Evolutionary conservation across 495 filamentous ascomycete species (phyloP), one percentile per base, ranked within the genome.

Genomic region (Daldinia vernicosa): DNA sequence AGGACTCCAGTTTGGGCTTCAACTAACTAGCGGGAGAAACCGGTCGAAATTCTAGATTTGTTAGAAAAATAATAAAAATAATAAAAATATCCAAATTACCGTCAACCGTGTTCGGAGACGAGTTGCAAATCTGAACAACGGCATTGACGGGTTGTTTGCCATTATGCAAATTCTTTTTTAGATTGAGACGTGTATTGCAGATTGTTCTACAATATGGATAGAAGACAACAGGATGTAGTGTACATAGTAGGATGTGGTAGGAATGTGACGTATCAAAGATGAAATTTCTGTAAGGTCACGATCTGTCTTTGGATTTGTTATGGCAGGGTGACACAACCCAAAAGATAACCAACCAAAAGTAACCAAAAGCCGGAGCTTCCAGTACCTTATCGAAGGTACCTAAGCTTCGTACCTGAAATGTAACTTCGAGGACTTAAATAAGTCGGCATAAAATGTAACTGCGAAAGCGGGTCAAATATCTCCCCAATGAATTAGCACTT

Each of bases 251-350:
- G 8, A 33, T 33, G 32, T 33, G 32, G 50, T 53, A 53, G 61
- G 62, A 69, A 73, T 66, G 70, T 73, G 70, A 73, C 70, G 70
- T 73, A 73, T 73, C 70, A 59, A 43, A 3, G 53, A 22, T 69
- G 62, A 66, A 73, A 72, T 63, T 73, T 66, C 66, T 69, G 60
- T 61, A 65, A 63, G 66, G 70, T 73, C 70, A 73, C 70, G 70
- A 69, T 69, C 70, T 66, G 51, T 66, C 57, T 61, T 56, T 64
- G 66, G 57, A 54, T 66, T 73, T 59, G 62, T 53, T 47, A n/a
- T 63, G 57, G 57, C 66, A 40, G 60, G 60, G 66, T 69, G 51
- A 43, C 37, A 66, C 70, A 53, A 33, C 43, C 43, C 43, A 47
- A 47, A 47, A 47, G 9, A 47, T 8, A 19, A 47, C 43, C 17